Conservation (phyloP, 2,329 filamentous ascomycete genomes). For the Calonectria multiphialidica region DNA sequence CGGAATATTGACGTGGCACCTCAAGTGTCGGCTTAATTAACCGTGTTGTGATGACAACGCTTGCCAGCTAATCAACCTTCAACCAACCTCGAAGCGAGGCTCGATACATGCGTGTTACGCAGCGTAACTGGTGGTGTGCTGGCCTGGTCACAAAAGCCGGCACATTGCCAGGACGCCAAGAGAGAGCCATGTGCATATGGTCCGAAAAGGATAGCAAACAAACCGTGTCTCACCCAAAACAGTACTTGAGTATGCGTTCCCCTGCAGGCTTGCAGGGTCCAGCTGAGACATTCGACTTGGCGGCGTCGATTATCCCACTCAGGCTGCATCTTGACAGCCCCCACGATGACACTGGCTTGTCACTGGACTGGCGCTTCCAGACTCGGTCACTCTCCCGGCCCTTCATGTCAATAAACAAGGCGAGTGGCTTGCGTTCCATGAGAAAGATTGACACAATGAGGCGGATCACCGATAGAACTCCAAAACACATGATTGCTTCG, state of each 20-base stretch:
- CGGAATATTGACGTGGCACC: slow-evolving; percentile 23
- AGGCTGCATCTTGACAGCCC: slow-evolving; percentile 6
- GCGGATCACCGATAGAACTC: background rate
- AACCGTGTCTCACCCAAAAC: background rate
- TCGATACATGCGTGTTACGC: background rate
- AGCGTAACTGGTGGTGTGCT: background rate
- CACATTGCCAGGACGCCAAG: background rate
- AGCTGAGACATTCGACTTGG: slow-evolving; percentile 18
- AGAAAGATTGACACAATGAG: background rate
- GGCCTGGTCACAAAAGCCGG: background rate
- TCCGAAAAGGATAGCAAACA: background rate
- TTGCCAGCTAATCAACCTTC: background rate
- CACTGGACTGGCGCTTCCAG: background rate
- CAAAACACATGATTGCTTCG: background rate
- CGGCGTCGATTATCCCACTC: background rate
- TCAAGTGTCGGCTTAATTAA: slow-evolving; percentile 1
- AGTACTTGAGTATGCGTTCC: background rate
- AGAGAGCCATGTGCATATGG: background rate
- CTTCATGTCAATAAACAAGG: background rate
- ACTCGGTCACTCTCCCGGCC: background rate
- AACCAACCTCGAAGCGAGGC: background rate
- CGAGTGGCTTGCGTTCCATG: background rate
- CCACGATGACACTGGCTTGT: background rate
- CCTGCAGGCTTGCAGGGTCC: slow-evolving; percentile 26
- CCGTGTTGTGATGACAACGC: slow-evolving; percentile 12